Base-by-base conservation (phyloP, 768 basidiomycete genomes). In the Hypholoma fasciculare region DNA sequence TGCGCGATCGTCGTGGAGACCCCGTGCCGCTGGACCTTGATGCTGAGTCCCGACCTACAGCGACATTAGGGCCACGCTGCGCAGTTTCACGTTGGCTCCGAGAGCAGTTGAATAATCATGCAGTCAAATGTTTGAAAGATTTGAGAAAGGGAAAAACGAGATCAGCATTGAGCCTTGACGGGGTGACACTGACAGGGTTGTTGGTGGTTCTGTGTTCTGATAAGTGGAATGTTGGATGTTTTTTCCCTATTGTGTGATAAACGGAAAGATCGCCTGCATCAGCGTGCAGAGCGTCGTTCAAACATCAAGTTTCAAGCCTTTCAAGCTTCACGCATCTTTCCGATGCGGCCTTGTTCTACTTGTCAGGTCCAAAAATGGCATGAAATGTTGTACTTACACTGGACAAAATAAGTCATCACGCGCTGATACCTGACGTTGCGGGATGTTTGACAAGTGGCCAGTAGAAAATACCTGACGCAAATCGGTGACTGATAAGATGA, bases 21-120 rank as follows among this genome's bases (percentile, higher is more conserved):
- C 0, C 84, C 0, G 69, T 65, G 1, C 71, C 80, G 1, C 64
- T 61, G 34, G 69, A 23, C 23, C n/a, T n/a, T n/a, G n/a, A n/a
- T n/a, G n/a, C n/a, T n/a, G n/a, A n/a, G n/a, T 84, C 0, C 68
- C 77, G 2, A 79, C 81, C 51, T 87, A 87, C 62, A 80, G 74
- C 34, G 84, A 84, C 0, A 78, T 80, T 2, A 86, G 86, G 65
- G 83, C 84, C 5, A 84, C 83, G 1, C 63, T 86, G 36, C 82
- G 81, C 61, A 84, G 79, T 23, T 23, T 23, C 4, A 23, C 23
- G 23, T 23, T 23, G 23, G 23, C 56, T 77, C 83, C 60, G 72
- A 74, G 17, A 67, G 78, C 7, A 80, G 82, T 23, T 1, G 23
- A 23, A n/a, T n/a, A n/a, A n/a, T n/a, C n/a, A n/a, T n/a, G n/a